Evolutionary conservation across 2,329 filamentous ascomycete species (phyloP).

Genomic region (Ophiocordyceps camponoti-leonardi): DNA sequence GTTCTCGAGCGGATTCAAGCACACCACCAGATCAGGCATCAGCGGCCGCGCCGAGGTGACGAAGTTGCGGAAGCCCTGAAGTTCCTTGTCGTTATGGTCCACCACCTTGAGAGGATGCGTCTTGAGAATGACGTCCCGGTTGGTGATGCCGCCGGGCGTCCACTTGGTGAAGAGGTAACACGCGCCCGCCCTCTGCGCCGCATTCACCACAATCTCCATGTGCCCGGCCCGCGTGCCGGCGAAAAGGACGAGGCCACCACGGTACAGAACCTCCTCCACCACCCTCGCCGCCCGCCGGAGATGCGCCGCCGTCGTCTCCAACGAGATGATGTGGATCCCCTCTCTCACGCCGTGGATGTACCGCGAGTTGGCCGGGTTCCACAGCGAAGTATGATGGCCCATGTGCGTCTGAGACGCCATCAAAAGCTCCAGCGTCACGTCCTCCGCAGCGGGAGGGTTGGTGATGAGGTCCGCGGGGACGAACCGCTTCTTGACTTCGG

Average conservation of each 20-base stretch:
- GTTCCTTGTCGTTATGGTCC: constrained; percentile 49
- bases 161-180: constrained; percentile 89
- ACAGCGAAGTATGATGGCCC: constrained; percentile 77
- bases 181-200: constrained; percentile 58
- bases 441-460: constrained; percentile 58
- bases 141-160: constrained; percentile 84
- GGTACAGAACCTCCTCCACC: constrained; percentile 68
- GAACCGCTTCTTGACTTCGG: constrained; percentile 37
- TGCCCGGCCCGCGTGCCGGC: constrained; percentile 77
- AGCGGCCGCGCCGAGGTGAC: constrained; percentile 46
- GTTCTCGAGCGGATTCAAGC: constrained; percentile 86
- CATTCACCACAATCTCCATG: constrained; percentile 61
- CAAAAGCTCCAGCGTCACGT: constrained; percentile 80
- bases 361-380: constrained; percentile 85
- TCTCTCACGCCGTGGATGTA: constrained; percentile 88
- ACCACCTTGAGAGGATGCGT: constrained; percentile 56
- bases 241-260: constrained; percentile 76
- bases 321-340: constrained; percentile 81
- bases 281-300: constrained; percentile 86
- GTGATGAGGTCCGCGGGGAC: constrained; percentile 46
- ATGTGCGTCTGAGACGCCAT: constrained; percentile 78
- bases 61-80: constrained; percentile 47
- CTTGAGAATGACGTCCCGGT: constrained; percentile 75
- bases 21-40: constrained; percentile 79
- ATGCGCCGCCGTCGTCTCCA: constrained; percentile 77